Conservation (phyloP, 192 early-diverging fungal genomes). For the Coemansia sp. region DNA sequence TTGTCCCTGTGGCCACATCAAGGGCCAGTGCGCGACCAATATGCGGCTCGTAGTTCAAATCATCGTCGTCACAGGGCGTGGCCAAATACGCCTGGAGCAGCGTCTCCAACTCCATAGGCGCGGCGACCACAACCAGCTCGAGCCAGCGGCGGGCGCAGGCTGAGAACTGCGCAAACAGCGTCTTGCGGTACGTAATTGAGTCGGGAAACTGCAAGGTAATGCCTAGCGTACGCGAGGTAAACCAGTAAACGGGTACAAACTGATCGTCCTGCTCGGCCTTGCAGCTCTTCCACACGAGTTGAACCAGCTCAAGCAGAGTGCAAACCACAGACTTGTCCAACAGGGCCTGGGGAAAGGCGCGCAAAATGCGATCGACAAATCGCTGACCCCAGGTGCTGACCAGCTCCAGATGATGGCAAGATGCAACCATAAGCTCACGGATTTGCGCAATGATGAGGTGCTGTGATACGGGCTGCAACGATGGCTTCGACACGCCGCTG, state of each 20-base stretch:
- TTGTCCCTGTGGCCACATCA: conserved; percentile 54
- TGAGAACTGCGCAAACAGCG: conserved; percentile 60
- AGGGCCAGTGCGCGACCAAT: conserved; percentile 72
- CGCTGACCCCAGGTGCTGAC: conserved; percentile 69
- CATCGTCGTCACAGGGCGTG: conserved; percentile 55
- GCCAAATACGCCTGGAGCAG: conserved; percentile 70
- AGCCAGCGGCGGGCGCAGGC: conserved; percentile 71
- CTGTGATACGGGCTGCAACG: neutral
- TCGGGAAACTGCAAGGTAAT: conserved; percentile 72
- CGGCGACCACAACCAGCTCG: conserved; percentile 57
- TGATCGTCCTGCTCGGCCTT: conserved; percentile 76
- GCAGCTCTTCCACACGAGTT: conserved; percentile 75
- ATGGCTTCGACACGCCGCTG: conserved; percentile 2
- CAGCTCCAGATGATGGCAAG: conserved; percentile 66
- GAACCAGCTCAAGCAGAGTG: conserved; percentile 80
- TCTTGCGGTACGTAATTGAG: conserved; percentile 69
- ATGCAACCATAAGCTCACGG: conserved; percentile 63
- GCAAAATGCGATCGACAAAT: conserved; percentile 60
- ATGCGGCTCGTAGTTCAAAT: conserved; percentile 60
- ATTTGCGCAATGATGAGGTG: conserved; percentile 48
- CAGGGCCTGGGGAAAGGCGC: conserved; percentile 71
- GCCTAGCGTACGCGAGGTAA: conserved; percentile 60
- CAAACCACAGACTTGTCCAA: conserved; percentile 69
- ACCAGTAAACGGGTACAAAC: conserved; percentile 72
- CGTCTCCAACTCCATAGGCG: conserved; percentile 69